Evolutionary conservation across 768 basidiomycete species (phyloP), one percentile per base, ranked within the genome.

Genomic region (Boletus reticuloceps): DNA sequence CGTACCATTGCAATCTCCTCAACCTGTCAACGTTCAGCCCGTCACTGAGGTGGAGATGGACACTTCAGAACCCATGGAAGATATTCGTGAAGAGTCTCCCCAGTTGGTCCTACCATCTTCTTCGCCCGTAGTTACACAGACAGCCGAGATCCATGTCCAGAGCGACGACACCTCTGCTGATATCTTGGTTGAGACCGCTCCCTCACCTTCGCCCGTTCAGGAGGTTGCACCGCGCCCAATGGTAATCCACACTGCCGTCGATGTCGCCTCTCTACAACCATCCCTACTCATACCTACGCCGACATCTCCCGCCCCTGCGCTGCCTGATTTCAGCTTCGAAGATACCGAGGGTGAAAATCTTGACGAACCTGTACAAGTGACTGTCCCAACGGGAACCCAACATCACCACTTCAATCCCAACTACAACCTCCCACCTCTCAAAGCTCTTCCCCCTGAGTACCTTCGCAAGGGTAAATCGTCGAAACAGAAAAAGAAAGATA

Each of bases 371-470:
- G 36, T 36, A 29, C 60, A 44, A 36, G 52, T 62, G 13, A 58
- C 50, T 14, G 54, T 59, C 20, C 53, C 58, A 3, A 43, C 55
- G 17, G 69, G 60, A 41, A 50, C 49, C 47, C 61, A 62, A 55
- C 72, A 70, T 36, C 71, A 69, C 47, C 75, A 78, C 40, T 79
- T 77, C 54, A 74, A 75, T 55, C 75, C 75, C 27, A 60, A 71
- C 2, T 88, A 85, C 58, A 72, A 77, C 13, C 72, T 87, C 0
- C 87, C 87, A 7, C 76, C 79, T 20, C 71, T 83, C 41, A 82
- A 77, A 55, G 67, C 73, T 10, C 71, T 88, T 19, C 85, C 86
- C 16, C 58, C 75, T 0, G 84, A 86, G 54, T 82, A 77, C 64
- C 68, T 77, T 20, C 78, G 80, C 39, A 82, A 77, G 61, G 69